These are phyloP conservation scores for Dipodascus albidus DNA, from an alignment of 805 yeast genomes.

Conservation along the genomic window DNA sequence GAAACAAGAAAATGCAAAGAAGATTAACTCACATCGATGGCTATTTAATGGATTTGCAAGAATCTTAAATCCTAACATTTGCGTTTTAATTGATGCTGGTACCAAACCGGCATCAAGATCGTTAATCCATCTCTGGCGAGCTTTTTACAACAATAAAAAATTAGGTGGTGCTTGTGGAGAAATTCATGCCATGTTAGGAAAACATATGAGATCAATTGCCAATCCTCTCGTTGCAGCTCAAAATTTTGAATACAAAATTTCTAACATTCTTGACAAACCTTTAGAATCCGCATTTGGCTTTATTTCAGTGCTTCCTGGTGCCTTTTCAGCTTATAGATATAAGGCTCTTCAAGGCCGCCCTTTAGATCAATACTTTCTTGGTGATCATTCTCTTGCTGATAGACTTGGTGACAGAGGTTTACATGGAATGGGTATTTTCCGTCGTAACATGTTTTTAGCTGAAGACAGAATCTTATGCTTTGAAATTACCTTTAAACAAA, in stretches of 20 bases:
- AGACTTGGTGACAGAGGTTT: slow-evolving; percentile 40
- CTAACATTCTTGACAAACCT: slow-evolving; percentile 57
- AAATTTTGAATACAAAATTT: slow-evolving; percentile 56
- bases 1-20: slow-evolving; percentile 52
- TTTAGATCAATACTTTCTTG: slow-evolving; percentile 54
- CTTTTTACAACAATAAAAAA: slow-evolving; percentile 43
- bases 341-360: slow-evolving; percentile 54
- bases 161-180: slow-evolving; percentile 71
- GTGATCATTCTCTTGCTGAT: slow-evolving; percentile 41
- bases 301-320: slow-evolving; percentile 57
- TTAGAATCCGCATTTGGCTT: slow-evolving; percentile 55
- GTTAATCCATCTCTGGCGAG: slow-evolving; percentile 49
- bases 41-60: slow-evolving; percentile 54
- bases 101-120: slow-evolving; percentile 51
- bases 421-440: slow-evolving; percentile 52
- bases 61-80: slow-evolving; percentile 45
- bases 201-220: slow-evolving; percentile 27
- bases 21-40: slow-evolving; percentile 60
- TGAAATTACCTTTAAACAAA: slow-evolving; percentile 48
- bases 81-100: slow-evolving; percentile 50
- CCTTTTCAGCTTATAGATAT: slow-evolving; percentile 53
- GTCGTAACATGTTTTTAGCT: slow-evolving; percentile 59
- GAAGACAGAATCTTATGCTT: slow-evolving; percentile 59
- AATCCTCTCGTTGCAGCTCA: slow-evolving; percentile 57
- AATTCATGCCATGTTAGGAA: slow-evolving; percentile 47